Evolutionary conservation across 495 filamentous ascomycete genomes (phyloP), one percentile per base, ranked within the genome.

Genomic region (Podospora anserina): DNA sequence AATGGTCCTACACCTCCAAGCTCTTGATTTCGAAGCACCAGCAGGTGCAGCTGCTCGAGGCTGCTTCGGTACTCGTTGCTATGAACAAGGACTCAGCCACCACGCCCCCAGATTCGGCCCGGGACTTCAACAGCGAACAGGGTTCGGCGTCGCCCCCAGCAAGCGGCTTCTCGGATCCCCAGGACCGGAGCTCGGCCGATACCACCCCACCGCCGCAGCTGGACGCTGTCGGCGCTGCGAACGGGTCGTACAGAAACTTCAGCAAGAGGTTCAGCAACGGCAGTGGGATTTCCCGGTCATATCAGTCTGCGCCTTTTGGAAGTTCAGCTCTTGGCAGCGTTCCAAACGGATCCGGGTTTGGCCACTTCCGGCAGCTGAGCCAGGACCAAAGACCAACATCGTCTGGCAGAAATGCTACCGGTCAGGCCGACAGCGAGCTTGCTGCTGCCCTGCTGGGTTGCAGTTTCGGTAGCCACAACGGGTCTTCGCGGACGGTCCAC

Each of bases 1-100:
- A 97, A 85, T 99, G 95, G 95, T 90, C 93, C 53, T 91, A 90
- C 80, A 99, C 95, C 57, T 97, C 95, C 74, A 99, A 99, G 81
- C 87, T 98, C 72, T 87, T 98, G 71, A 99, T 99, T 71, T 98
- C 95, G 68, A 99, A 99, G 87, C 95, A 99, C 77, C 95, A 99
- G 83, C 95, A 99, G 82, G 95, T 99, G 67, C 95, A 99, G 78
- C 87, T 99, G 57, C 86, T 99, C 64, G 96, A 99, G 81, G 95
- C 95, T 16, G 95, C 95, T 55, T 95, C 92, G 20, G 96, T 99
- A 27, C 83, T 99, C 61, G 91, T 98, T 44, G 88, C 88, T 65
- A 98, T 99, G 93, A 97, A 97, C 80, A 82, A 84, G 67, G 73
- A 76, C 19, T 28, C 61, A 49, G 28, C 39, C 16, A 68, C 70